Evolutionary conservation across 78 protist genomes (phyloP), one percentile per base, ranked within the genome.

Genomic region (Guillardia theta): DNA sequence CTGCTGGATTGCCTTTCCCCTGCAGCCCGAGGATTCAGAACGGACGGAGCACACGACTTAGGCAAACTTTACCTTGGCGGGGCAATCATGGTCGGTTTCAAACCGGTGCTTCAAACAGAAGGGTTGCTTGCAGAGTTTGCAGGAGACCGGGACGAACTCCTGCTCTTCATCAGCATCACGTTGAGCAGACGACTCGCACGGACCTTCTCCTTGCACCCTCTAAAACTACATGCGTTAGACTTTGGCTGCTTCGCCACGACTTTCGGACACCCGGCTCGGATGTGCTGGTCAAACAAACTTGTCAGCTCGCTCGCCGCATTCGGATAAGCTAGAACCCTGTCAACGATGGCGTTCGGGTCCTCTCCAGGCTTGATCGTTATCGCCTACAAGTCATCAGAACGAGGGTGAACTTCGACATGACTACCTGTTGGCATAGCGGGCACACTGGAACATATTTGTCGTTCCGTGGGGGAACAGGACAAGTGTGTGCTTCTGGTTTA

Each of bases 121-220:
- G 83, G 83, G 83, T 43, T 70, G 83, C 83, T 70, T 70, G 41
- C 83, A 70, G 21, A 70, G 83, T 24, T 70, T 70, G 83, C 83
- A 70, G 27, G 83, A 70, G 83, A 70, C 6, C 41, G 83, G 83
- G 21, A 70, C 41, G 41, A 70, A 70, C 83, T 70, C 83, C 83
- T 58, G 70, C 70, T 30, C 2, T n/a, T n/a, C 39, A 1, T 24
- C 70, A 58, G 70, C 58, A 15, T 50, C 58, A 50, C 30, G 30
- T 10, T 50, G 58, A 50, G 58, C 10, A 50, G 70, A 30, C 4
- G 70, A 58, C 3, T 24, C 39, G 27, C 4, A 6, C 3, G 27
- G 1, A 58, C 70, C 70, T 70, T 70, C 36, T 70, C 83, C 10
- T 43, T 36, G 41, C 83, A 70, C 8, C 83, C 83, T 12, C 21